Evolutionary conservation across 2,329 filamentous ascomycete species (phyloP).

Genomic region (Mycosphaerelloides madeirae): DNA sequence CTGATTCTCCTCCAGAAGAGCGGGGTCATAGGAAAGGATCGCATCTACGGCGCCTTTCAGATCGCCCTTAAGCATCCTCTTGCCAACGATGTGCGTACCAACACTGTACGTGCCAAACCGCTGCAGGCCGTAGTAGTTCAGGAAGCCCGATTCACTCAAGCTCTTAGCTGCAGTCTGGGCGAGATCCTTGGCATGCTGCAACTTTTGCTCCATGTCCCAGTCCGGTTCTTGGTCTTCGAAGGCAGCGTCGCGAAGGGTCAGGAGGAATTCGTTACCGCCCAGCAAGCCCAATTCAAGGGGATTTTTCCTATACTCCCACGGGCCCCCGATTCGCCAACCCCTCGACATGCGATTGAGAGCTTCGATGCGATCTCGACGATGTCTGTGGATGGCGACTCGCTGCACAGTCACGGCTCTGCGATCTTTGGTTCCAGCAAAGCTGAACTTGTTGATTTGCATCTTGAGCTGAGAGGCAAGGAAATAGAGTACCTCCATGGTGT

Average conservation of each 20-base stretch:
- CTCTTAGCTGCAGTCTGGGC: slow-evolving; percentile 59
- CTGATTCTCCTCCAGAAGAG: slow-evolving; percentile 47
- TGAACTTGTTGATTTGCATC: slow-evolving; percentile 62
- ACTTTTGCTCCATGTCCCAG: slow-evolving; percentile 28
- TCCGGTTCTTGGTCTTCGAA: slow-evolving; percentile 48
- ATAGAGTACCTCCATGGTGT: slow-evolving; percentile 85
- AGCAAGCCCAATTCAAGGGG: slow-evolving; percentile 79
- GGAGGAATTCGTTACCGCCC: slow-evolving; percentile 84
- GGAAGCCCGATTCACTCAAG: slow-evolving; percentile 71
- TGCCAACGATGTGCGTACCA: slow-evolving; percentile 79
- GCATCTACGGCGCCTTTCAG: slow-evolving; percentile 74
- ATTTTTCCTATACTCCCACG: slow-evolving; percentile 70
- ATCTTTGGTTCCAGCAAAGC: slow-evolving; percentile 89
- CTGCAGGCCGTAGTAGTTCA: slow-evolving; percentile 98
- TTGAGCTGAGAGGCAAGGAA: slow-evolving; percentile 71
- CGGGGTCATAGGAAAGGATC: slow-evolving; percentile 68
- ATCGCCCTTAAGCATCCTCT: slow-evolving; percentile 75
- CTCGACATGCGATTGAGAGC: slow-evolving; percentile 58
- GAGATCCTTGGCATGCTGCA: slow-evolving; percentile 47
- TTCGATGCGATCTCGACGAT: slow-evolving; percentile 60
- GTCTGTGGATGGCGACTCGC: slow-evolving; percentile 63
- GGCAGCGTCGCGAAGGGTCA: slow-evolving; percentile 80
- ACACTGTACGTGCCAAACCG: slow-evolving; percentile 85
- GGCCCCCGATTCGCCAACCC: slow-evolving; percentile 61
- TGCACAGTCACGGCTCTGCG: slow-evolving; percentile 81